Evolutionary conservation across 805 yeast genomes (phyloP).

Genomic region (Suhomyces xylopsoci): DNA sequence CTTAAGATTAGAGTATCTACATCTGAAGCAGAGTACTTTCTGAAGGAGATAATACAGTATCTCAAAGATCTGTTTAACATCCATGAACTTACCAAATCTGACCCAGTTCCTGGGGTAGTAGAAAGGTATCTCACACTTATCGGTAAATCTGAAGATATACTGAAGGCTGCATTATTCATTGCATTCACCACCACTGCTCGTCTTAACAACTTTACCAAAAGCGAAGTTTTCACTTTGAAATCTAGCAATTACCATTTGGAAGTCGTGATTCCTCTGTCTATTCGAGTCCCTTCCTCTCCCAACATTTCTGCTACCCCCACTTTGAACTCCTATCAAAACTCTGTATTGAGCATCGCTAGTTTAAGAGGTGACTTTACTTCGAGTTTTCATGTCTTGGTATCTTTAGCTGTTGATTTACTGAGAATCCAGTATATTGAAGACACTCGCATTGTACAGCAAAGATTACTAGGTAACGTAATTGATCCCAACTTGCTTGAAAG

Average conservation of each 20-base stretch:
- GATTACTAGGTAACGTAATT: slow-evolving; percentile 9
- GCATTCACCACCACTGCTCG: slow-evolving; percentile 23
- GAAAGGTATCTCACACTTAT: slow-evolving; percentile 30
- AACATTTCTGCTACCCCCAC: not conserved
- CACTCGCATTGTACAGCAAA: slow-evolving; percentile 1
- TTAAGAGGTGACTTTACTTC: not conserved
- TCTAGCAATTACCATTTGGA: slow-evolving; percentile 24
- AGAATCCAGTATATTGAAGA: slow-evolving; percentile 7
- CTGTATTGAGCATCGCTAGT: not conserved
- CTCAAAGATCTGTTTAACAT: slow-evolving; percentile 21
- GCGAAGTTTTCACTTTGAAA: slow-evolving; percentile 29
- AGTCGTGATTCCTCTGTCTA: not conserved
- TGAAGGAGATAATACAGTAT: slow-evolving; percentile 7
- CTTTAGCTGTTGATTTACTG: not conserved
- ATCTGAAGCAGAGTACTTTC: slow-evolving; percentile 28
- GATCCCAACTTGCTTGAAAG: slow-evolving; percentile 10
- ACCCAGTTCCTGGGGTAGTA: slow-evolving; percentile 20
- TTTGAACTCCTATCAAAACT: not conserved
- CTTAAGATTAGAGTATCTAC: slow-evolving; percentile 18
- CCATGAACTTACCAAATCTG: slow-evolving; percentile 20
- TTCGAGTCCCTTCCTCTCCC: not conserved
- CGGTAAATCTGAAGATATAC: slow-evolving; percentile 21
- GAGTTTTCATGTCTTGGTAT: not conserved
- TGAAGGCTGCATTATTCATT: slow-evolving; percentile 25
- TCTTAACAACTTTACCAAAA: slow-evolving; percentile 23